Evolutionary conservation across 176 grass and related monocot species (phyloP), one percentile per base, ranked within the genome.

Genomic region (Oryza glumipatula): DNA sequence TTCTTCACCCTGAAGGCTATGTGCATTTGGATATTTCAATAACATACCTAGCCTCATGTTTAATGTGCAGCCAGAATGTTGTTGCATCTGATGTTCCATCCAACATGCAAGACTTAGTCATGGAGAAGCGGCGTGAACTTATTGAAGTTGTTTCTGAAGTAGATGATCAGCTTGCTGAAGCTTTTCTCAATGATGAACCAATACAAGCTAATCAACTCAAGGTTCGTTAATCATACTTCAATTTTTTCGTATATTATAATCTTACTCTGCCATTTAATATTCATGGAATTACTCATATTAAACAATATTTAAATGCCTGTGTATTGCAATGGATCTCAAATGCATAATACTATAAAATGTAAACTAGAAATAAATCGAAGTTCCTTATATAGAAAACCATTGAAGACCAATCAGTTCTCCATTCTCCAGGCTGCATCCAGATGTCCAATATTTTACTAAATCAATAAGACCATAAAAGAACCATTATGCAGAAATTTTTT

Each of bases 91-190:
- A 98, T 74, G 61, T 98, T 39, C 93, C 93, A 81, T 86, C 81
- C 17, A 87, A 94, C 77, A 90, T 98, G 91, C 86, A 87, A 71
- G 88, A 85, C 63, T 65, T 94, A 49, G 89, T 95, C 45, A 78
- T 65, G 68, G 96, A 95, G 77, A 98, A 94, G 82, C 82, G 96
- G 46, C 91, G 91, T 64, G 96, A 98, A 87, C 90, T 98, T 74
- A 94, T 95, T 83, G 96, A 98, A 88, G 87, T 85, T 89, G 91
- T 98, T 91, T 98, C 96, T 54, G 96, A 98, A 91, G 96, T 95
- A n/a, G 96, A 98, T 78, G 96, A 98, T 85, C 83, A 94, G 41
- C 87, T 98, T 81, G 96, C 96, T 68, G 96, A 98, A 90, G 85
- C 87, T 88, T 98, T 98, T 92, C 93, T 98, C 46, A 94, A 85